phyloP scores from a whole-genome alignment of 352 stramenopile genomes.

The Elongisporangium undulatum region DNA sequence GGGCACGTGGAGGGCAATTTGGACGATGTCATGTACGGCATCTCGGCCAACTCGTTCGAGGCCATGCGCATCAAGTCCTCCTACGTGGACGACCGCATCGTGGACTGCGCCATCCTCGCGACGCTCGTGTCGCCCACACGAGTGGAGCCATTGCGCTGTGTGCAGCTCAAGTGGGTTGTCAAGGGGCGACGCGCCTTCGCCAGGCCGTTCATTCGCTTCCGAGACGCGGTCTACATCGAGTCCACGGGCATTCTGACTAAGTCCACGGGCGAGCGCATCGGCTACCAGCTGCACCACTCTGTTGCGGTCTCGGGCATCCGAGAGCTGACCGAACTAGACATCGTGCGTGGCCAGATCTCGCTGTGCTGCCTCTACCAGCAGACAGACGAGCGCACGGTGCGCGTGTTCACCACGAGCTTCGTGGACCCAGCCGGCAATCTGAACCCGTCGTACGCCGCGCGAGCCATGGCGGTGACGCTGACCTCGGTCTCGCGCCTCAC shows the following conservation, averaged over 20 bases:
- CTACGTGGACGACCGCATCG: constrained; percentile 43
- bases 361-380: constrained; percentile 24
- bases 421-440: constrained; percentile 23
- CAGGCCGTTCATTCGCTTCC: background rate
- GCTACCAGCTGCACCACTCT: constrained; percentile 36
- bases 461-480: constrained; percentile 15
- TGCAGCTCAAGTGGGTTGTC: too few relatives aligned
- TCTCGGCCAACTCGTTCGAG: constrained; percentile 24
- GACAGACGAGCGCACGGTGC: constrained; percentile 3
- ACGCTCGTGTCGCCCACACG: constrained; percentile 20
- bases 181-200: too few relatives aligned
- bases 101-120: constrained; percentile 27
- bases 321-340: constrained; percentile 6
- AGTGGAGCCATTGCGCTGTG: too few relatives aligned
- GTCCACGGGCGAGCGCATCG: constrained; percentile 21
- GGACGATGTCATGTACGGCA: constrained; percentile 56
- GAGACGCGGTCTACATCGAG: constrained; percentile 40
- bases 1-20: constrained; percentile 31
- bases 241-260: constrained; percentile 34
- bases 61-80: constrained; percentile 32
- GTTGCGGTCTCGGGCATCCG: constrained; percentile 20
- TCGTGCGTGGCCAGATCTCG: constrained; percentile 17
- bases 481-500: constrained; percentile 15
- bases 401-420: constrained; percentile 23
- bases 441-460: constrained; percentile 13